These are phyloP conservation scores for Lotmaria passim DNA, from an alignment of 208 protist genomes.

Conservation along the genomic window DNA sequence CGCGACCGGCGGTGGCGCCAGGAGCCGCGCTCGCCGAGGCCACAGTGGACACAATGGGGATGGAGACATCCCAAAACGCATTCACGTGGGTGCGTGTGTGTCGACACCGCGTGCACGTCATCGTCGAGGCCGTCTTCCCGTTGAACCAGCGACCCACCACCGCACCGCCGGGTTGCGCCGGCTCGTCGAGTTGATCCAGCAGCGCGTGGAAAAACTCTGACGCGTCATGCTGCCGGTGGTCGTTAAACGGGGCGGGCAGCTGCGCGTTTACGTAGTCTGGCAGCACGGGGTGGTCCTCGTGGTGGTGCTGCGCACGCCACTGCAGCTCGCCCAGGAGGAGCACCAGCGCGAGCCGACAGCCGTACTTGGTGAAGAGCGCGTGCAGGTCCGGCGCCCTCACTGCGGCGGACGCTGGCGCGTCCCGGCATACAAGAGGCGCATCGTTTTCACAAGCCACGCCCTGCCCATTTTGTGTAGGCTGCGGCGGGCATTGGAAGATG, in stretches of 20 bases:
- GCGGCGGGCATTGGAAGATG: constrained; percentile 8
- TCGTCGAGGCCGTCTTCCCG: constrained; percentile 41
- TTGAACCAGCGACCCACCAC: constrained; percentile 65
- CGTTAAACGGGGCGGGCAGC: constrained; percentile 56
- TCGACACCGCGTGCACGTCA: constrained; percentile 51
- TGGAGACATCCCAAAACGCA: constrained; percentile 60
- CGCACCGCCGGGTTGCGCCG: constrained; percentile 21
- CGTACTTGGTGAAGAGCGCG: constrained; percentile 1
- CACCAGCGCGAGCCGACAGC: constrained; percentile 32
- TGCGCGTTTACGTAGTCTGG: constrained; percentile 37
- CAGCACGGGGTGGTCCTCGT: constrained; percentile 24
- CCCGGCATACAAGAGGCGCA: background rate
- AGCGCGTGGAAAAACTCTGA: constrained; percentile 75
- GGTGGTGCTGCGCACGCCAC: constrained; percentile 44
- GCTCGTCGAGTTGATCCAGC: constrained; percentile 60
- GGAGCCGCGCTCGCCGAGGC: background rate
- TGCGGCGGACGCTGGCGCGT: background rate
- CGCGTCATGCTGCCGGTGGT: constrained; percentile 73
- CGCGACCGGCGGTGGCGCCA: background rate
- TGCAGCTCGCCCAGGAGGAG: constrained; percentile 57
- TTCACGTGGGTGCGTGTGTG: constrained; percentile 32
- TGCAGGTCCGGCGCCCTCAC: background rate
- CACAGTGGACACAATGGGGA: constrained; percentile 14
- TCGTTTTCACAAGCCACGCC: background rate
- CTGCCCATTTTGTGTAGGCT: background rate